Base-by-base conservation (phyloP, 768 basidiomycete genomes). In the Multifurca ochricompacta region DNA sequence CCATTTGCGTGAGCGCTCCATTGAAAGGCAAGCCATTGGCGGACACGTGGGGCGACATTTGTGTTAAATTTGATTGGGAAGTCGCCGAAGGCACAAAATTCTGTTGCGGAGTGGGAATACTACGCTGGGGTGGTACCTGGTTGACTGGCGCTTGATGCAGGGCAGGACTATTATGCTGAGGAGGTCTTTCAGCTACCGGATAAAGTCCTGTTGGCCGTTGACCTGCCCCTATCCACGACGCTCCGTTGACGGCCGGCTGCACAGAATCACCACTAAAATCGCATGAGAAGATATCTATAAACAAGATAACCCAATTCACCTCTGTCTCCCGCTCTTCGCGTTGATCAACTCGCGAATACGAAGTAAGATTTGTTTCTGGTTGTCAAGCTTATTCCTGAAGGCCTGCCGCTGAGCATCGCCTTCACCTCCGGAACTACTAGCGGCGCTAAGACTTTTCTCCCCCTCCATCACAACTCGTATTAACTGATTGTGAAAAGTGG, bases 31-130 rank as follows among this genome's bases (percentile, higher is more conserved):
- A 23, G 3, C 55, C 39, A 36, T 34, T 52, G 25, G 30, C 37
- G 11, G 55, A n/a, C 14, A 42, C 39, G 11, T 52, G 55, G 2
- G 50, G 32, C 7, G 55, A 35, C n/a, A 56, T 56, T 30, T 56
- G 55, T 3, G 50, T 18, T 16, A 56, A 25, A 41, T 56, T 56
- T 6, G 55, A 23, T 21, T 56, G 55, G 2, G 45, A 14, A 23
- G 48, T 37, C 18, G 48, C 19, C 1, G 50, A 41, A 21, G 54
- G 31, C 14, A 13, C 43, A 11, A 51, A 56, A 25, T 28, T 56
- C 32, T 56, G 55, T 19, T 56, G 55, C 2, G 50, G 50, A 31
- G 55, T 52, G 14, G 55, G 27, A 10, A 56, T 56, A 6, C 39
- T 35, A 16, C 45, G 50, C 19, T 46, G 55, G 18, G 55, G 50